Conservation (phyloP, 441 rosid species). For the Erysimum cheiri region DNA sequence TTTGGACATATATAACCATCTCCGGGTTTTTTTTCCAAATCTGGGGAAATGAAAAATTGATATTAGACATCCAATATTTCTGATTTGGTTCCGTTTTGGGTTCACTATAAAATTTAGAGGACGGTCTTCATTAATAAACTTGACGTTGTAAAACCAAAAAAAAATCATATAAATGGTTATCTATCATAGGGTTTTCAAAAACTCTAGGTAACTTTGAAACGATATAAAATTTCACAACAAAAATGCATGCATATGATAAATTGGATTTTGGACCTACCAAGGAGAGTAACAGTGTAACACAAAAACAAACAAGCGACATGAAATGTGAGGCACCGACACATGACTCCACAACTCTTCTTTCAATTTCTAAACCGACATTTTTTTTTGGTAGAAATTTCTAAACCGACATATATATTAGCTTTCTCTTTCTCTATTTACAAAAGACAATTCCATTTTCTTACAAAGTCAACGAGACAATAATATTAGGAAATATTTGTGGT, state of each 20-base stretch:
- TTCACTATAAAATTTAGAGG: neutral
- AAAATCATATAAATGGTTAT: neutral
- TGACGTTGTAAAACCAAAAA: no score
- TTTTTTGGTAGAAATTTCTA: no score
- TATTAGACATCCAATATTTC: neutral
- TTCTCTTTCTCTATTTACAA: conserved; percentile 1
- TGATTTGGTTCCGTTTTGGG: no score
- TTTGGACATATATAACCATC: neutral
- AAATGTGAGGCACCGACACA: conserved; percentile 28
- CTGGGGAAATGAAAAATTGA: neutral
- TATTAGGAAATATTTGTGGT: neutral
- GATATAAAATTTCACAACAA: neutral
- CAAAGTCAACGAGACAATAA: neutral
- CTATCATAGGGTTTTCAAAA: neutral
- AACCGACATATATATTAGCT: no score
- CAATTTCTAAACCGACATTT: conserved; percentile 19
- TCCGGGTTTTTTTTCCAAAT: neutral
- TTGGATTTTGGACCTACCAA: conserved; percentile 9
- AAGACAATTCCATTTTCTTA: conserved; percentile 19
- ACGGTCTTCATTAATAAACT: neutral
- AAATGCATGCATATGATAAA: neutral
- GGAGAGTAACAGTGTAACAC: conserved; percentile 9
- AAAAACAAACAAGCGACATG: conserved; percentile 4
- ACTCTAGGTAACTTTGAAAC: neutral
- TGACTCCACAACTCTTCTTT: conserved; percentile 16